Conservation (phyloP, 1,284 basidiomycete genomes). For the Microbotryomycetes sp. region DNA sequence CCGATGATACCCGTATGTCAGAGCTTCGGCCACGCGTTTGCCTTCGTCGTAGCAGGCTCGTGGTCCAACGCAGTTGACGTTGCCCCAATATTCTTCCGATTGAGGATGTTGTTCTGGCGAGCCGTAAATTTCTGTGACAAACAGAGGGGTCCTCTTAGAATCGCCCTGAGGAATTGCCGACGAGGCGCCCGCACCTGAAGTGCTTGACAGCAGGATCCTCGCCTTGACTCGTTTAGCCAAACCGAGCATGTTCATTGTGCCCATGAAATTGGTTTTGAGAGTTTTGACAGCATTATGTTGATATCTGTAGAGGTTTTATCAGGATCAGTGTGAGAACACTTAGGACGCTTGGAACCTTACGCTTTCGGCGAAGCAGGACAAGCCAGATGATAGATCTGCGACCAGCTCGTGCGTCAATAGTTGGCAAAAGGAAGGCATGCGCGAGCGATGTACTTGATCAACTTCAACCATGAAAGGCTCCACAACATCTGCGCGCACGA, state of each 20-base stretch:
- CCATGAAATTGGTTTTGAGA: conserved; percentile 96
- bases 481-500: conserved; percentile 93
- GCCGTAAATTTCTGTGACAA: conserved; percentile 75
- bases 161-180: neutral
- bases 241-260: conserved; percentile 90
- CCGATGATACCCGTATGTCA: conserved; percentile 88
- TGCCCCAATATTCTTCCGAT: conserved; percentile 63
- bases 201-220: conserved; percentile 88
- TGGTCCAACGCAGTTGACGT: conserved; percentile 82
- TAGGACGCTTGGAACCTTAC: conserved; percentile 27
- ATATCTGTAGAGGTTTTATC: conserved; percentile 55
- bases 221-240: conserved; percentile 97
- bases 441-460: conserved; percentile 55
- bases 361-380: conserved; percentile 78
- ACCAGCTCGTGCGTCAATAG: neutral
- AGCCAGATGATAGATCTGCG: conserved; percentile 88
- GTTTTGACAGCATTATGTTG: conserved; percentile 94
- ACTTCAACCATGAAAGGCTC: conserved; percentile 96
- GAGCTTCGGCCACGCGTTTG: conserved; percentile 48
- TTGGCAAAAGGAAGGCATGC: neutral
- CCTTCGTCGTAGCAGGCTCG: conserved; percentile 97
- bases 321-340: neutral
- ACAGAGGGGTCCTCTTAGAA: neutral
- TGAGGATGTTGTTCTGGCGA: conserved; percentile 82
- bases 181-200: conserved; percentile 55